A percentile compares a stretch with the other conserved stretches of the same genome.
These are phyloP conservation scores for Phlyctochytrium arcticum DNA, from an alignment of 192 early-diverging fungal genomes.

Conservation along the genomic window DNA sequence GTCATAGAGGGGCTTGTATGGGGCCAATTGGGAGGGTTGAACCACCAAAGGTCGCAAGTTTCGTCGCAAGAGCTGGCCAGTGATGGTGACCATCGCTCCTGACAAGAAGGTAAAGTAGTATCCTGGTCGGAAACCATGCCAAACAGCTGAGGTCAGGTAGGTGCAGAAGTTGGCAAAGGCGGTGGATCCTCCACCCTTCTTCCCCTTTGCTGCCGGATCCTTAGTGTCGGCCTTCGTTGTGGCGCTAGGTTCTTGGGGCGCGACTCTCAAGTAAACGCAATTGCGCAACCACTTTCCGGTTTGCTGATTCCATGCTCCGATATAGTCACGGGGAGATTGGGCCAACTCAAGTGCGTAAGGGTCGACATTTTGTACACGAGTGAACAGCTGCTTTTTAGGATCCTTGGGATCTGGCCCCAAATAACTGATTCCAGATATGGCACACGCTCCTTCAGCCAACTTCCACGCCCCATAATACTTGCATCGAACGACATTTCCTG, in stretches of 20 bases:
- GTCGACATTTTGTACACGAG: conserved; percentile 72
- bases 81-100: conserved; percentile 14
- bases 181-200: conserved; percentile 42
- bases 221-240: background rate
- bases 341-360: conserved; percentile 61
- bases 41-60: conserved; percentile 22
- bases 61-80: conserved; percentile 14
- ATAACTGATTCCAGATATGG: conserved; percentile 77
- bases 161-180: conserved; percentile 55
- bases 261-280: conserved; percentile 72
- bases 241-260: conserved; percentile 10
- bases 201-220: background rate
- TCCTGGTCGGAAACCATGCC: conserved; percentile 82
- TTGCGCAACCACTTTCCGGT: conserved; percentile 83
- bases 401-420: conserved; percentile 55
- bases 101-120: conserved; percentile 36
- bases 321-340: conserved; percentile 40
- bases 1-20: conserved; percentile 30
- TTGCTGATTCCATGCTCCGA: conserved; percentile 81
- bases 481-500: conserved; percentile 28
- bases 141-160: conserved; percentile 77
- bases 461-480: conserved; percentile 67
- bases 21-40: background rate
- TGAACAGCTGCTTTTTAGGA: conserved; percentile 52
- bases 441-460: conserved; percentile 82